Evolutionary conservation across 129 eudicot species (phyloP), one percentile per base, ranked within the genome.

Genomic region (Flaveria bidentis): DNA sequence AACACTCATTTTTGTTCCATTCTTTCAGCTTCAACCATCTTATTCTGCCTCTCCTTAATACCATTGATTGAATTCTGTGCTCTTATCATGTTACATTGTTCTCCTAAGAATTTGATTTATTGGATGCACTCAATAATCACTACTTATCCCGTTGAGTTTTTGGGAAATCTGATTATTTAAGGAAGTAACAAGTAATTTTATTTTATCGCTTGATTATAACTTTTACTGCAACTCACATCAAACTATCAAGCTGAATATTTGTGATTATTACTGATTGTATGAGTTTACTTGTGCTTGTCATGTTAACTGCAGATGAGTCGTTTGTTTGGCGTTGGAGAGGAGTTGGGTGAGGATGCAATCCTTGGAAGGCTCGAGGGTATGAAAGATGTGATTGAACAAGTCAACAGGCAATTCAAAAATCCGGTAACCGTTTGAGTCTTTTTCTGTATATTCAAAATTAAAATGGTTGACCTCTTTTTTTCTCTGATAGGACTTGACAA

Each of bases 331-430:
- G 87, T 83, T 71, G 97, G 78, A 62, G 96, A 91, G 78, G 97
- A 91, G 56, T 84, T 91, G 42, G 92, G 87, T 10, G 99, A 91
- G 83, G 99, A 95, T 80, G 94, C 96, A 20, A 91, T 89, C 75
- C 82, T 95, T 14, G 99, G 97, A 73, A 86, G 78, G 87, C 87
- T 95, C n/a, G 99, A 95, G 86, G 92, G 97, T 82, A 89, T 95
- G 99, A 95, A 87, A 80, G 92, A 85, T 67, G 84, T 95, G 60
- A 91, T 95, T 82, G 90, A 91, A 76, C 88, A 95, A 95, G 99
- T 95, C 65, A 95, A 95, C 78, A 80, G 78, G 61, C 99, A 95
- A 75, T 95, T 95, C 80, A 95, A 89, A 88, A 96, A 95, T 83
- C 99, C 99, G 53, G 99, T 95, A 91, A 44, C 49, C 30, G 9